These are phyloP conservation scores for Vitellaria paradoxa DNA, from an alignment of 179 eudicot species.

Conservation along the genomic window DNA sequence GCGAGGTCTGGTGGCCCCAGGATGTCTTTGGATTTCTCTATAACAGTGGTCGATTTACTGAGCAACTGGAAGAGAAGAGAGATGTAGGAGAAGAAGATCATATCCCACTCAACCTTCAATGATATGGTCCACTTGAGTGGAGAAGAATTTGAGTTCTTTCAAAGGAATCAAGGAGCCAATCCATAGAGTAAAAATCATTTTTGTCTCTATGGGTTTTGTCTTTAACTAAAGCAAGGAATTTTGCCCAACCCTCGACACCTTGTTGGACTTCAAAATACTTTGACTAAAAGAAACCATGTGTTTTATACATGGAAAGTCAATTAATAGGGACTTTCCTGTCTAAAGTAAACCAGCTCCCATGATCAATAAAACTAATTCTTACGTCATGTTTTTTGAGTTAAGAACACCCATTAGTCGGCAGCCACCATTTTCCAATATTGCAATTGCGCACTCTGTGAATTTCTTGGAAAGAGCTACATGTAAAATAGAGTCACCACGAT, in stretches of 20 bases:
- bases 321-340: background rate
- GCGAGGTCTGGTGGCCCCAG: background rate
- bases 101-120: background rate
- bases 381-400: constrained; percentile 74
- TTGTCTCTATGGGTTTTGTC: background rate
- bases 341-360: background rate
- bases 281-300: background rate
- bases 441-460: constrained; percentile 80
- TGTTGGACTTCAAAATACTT: background rate
- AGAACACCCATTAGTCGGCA: constrained; percentile 68
- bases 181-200: background rate
- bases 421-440: constrained; percentile 83
- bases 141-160: background rate
- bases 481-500: constrained; percentile 84
- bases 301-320: background rate
- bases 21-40: background rate
- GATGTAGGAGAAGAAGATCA: background rate
- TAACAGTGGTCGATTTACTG: background rate
- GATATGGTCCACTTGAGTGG: background rate
- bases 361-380: constrained; percentile 29
- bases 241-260: constrained; percentile 5
- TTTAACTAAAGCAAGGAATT: background rate
- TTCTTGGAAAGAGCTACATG: constrained; percentile 86
- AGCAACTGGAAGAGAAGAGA: background rate
- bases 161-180: background rate